Evolutionary conservation across 2,329 filamentous ascomycete genomes (phyloP).

Genomic region (Colletotrichum scovillei): DNA sequence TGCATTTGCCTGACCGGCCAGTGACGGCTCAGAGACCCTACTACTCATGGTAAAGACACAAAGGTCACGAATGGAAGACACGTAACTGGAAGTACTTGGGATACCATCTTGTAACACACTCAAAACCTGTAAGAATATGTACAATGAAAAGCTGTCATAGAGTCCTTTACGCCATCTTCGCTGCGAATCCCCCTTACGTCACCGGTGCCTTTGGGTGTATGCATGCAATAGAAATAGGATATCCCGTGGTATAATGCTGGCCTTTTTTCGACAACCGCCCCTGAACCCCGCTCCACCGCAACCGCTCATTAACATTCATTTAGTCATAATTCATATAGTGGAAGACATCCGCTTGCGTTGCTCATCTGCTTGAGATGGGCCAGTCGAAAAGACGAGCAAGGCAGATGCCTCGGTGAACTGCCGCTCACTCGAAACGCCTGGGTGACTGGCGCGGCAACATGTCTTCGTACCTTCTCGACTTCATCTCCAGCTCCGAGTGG

Average conservation of each 20-base stretch:
- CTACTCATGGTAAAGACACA: constrained; percentile 80
- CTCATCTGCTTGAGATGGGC: neutral
- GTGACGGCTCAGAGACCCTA: constrained; percentile 88
- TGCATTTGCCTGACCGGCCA: constrained; percentile 86
- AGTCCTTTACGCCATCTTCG: constrained; percentile 17
- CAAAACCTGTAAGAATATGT: constrained; percentile 33
- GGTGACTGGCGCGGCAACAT: constrained; percentile 65
- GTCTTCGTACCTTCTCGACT: constrained; percentile 67
- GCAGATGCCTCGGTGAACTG: neutral
- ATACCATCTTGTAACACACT: constrained; percentile 5
- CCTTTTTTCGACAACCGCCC: neutral
- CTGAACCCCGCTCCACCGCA: neutral
- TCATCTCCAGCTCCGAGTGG: constrained; percentile 60
- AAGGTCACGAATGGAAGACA: neutral
- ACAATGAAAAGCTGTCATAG: constrained; percentile 24
- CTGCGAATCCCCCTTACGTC: neutral
- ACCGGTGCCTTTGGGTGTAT: neutral
- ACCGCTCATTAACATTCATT: constrained; percentile 12
- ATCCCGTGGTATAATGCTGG: constrained; percentile 3
- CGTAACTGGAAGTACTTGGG: neutral
- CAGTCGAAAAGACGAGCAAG: neutral
- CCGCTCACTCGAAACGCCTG: constrained; percentile 50
- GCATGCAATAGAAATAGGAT: neutral
- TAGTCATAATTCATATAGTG: constrained; percentile 24
- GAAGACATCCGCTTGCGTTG: neutral